phyloP scores from a whole-genome alignment of 2,329 filamentous ascomycete genomes.

The Torrubiellomyces zombiae region DNA sequence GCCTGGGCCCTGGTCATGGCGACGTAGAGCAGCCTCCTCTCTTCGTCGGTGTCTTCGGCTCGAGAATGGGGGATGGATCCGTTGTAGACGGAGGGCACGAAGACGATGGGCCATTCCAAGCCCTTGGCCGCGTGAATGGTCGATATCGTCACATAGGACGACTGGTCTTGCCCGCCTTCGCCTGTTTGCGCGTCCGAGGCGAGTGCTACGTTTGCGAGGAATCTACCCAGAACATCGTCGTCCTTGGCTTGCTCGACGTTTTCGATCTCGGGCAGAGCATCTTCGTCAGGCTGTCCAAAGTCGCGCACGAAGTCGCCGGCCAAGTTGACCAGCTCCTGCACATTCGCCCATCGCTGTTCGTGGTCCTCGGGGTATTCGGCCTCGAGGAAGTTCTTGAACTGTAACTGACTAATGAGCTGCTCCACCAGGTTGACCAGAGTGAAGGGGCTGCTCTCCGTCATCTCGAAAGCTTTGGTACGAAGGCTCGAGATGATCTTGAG shows the following conservation, averaged over 20 bases:
- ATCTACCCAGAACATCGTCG: conserved; percentile 48
- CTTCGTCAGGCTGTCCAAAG: conserved; percentile 28
- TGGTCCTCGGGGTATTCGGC: conserved; percentile 56
- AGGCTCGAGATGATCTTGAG: conserved; percentile 23
- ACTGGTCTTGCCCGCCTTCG: conserved; percentile 36
- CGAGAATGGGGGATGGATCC: conserved; percentile 82
- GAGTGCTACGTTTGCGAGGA: conserved; percentile 82
- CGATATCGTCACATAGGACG: conserved; percentile 66
- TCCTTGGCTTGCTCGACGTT: conserved; percentile 53
- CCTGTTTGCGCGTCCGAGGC: conserved; percentile 60
- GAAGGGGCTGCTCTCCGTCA: conserved; percentile 11
- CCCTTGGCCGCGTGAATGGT: conserved; percentile 96
- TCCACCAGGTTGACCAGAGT: conserved; percentile 32
- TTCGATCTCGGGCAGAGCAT: conserved; percentile 49
- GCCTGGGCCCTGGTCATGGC: conserved; percentile 90
- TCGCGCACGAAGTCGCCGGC: conserved; percentile 51
- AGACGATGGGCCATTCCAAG: conserved; percentile 90
- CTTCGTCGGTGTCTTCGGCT: conserved; percentile 73
- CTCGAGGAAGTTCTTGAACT: conserved; percentile 59
- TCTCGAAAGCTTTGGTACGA: conserved; percentile 12
- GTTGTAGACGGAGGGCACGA: conserved; percentile 77
- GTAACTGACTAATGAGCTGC: conserved; percentile 44
- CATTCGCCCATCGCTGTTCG: conserved; percentile 71
- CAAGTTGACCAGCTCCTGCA: conserved; percentile 72
- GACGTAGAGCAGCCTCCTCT: conserved; percentile 78